Evolutionary conservation across 176 grass and related monocot species (phyloP).

Genomic region (Avena eriantha): DNA sequence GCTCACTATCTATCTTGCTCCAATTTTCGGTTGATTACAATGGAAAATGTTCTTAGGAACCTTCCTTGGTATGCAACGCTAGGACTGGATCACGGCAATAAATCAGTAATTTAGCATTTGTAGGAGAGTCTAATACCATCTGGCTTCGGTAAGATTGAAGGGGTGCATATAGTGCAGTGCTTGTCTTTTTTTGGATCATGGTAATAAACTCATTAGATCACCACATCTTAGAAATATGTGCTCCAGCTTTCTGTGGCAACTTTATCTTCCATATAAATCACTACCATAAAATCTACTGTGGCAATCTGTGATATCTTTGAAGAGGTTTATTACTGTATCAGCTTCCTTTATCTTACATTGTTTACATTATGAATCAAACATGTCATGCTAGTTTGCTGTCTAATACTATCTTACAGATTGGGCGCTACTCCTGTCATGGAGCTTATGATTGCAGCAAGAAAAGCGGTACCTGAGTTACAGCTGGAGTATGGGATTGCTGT

Average conservation of each 20-base stretch:
- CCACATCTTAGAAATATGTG: constrained; percentile 16
- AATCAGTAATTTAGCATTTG: constrained; percentile 10
- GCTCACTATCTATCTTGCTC: constrained; percentile 16
- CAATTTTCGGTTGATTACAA: background rate
- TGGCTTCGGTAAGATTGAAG: constrained; percentile 30
- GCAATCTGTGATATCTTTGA: constrained; percentile 24
- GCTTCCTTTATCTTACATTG: constrained; percentile 34
- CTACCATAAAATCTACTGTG: constrained; percentile 21
- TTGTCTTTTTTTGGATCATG: constrained; percentile 16
- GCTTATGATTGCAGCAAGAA: constrained; percentile 95
- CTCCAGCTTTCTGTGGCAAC: background rate
- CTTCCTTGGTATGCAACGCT: background rate
- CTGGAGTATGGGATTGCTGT: constrained; percentile 96
- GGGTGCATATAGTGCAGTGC: constrained; percentile 24
- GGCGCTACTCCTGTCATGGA: constrained; percentile 96
- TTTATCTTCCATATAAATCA: constrained; percentile 1
- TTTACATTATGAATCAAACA: constrained; percentile 19
- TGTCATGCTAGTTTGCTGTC: constrained; percentile 6
- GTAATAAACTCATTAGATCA: background rate
- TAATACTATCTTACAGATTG: constrained; percentile 62
- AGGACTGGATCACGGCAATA: background rate
- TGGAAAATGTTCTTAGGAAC: constrained; percentile 7
- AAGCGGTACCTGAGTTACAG: constrained; percentile 90
- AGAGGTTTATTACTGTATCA: constrained; percentile 5
- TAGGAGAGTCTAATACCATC: background rate